Base-by-base conservation (phyloP, 768 basidiomycete genomes). In the Pleurotus ostreatus region DNA sequence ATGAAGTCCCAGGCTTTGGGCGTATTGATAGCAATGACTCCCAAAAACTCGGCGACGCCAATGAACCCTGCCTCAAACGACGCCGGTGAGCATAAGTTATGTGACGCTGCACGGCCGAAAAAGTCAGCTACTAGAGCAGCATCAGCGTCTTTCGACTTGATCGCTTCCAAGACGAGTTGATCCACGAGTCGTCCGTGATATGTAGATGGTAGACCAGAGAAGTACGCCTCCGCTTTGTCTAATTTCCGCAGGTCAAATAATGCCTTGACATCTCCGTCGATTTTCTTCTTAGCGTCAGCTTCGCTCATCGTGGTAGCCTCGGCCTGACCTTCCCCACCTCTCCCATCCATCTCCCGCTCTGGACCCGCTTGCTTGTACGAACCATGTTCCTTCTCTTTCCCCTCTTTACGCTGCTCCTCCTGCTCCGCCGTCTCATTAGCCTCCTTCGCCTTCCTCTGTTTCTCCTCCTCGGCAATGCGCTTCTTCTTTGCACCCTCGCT, bases 21-120 rank as follows among this genome's bases (percentile, higher is more conserved):
- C 44, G 89, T 89, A 68, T 98, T 94, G 62, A 94, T 86, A 26
- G 88, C 86, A 57, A 94, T 81, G 66, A 98, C 94, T 63, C 93
- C 92, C 63, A 98, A 78, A 55, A 86, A 71, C 70, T 93, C 91
- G 23, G 86, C 83, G 52, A 84, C 77, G 0, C 80, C 77, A 46
- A 66, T 66, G 68, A 96, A 85, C 13, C 92, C 92, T 57, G 85
- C 79, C 71, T 92, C 87, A 68, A 97, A 86, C 3, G 80, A 69
- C 3, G 78, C 80, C 4, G 76, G 48, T 1, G 83, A 75, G 60
- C 86, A 84, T 25, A 86, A 72, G 41, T 75, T 76, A 71, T 86
- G 88, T 43, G 78, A 78, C 26, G 76, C 71, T 7, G 83, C 84
- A 55, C 79, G 79, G 6, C 69, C 68, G 70, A 96, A 92, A 62